A percentile compares a stretch with the other conserved stretches of the same genome.
Evolutionary conservation across 257 asterid genomes (phyloP).

Genomic region (Solanum bukasovii): DNA sequence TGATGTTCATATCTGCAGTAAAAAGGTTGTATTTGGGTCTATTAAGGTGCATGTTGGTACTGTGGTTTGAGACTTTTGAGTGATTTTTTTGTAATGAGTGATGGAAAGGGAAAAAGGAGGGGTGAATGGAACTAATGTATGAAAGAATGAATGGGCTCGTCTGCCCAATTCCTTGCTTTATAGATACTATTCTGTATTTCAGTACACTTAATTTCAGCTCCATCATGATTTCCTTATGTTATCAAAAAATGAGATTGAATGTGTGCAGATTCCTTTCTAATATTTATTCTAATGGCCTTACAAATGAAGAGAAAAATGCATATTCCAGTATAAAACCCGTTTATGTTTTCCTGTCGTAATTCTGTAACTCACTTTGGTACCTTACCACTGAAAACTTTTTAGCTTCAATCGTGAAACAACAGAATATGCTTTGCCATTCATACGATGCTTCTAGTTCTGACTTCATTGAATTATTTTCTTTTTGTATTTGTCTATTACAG

Average conservation of each 20-base stretch:
- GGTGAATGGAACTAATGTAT: neutral
- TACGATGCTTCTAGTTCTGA: constrained; percentile 1
- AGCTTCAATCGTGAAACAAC: neutral
- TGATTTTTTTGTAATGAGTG: neutral
- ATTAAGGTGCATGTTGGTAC: neutral
- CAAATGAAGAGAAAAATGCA: neutral
- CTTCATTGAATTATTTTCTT: constrained; percentile 2
- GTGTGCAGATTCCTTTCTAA: neutral
- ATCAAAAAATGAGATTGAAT: neutral
- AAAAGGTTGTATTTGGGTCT: neutral
- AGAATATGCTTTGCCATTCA: neutral
- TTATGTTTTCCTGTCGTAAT: neutral
- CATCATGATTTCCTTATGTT: neutral
- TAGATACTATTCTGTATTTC: neutral
- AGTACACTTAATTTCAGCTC: neutral
- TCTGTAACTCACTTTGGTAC: neutral
- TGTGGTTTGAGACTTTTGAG: neutral
- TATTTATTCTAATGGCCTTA: neutral
- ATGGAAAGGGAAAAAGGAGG: neutral
- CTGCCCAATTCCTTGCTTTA: neutral
- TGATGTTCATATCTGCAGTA: neutral
- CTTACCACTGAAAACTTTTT: neutral
- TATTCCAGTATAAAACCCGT: neutral
- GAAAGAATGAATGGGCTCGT: neutral
- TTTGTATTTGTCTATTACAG: constrained; percentile 21